Evolutionary conservation across 2,329 filamentous ascomycete genomes (phyloP), one percentile per base, ranked within the genome.

Genomic region (Microdochium bolleyi): DNA sequence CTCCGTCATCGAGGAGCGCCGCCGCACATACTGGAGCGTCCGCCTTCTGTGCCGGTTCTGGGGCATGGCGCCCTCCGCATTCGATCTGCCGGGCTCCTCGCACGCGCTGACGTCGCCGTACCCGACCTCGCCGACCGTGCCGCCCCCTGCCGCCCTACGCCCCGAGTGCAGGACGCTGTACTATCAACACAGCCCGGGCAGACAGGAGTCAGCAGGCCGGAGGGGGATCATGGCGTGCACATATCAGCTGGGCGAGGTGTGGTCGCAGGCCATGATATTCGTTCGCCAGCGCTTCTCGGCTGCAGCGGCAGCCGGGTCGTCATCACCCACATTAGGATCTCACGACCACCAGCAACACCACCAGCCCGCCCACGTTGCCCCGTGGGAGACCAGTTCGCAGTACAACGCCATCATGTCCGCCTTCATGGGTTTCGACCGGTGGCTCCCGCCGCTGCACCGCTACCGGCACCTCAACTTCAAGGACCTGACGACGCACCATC

Each of bases 351-450:
- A 67, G 48, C 71, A 70, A 24, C 69, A 65, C 52, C 65, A 63
- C 24, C 61, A 5, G n/a, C 34, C 34, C 11, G n/a, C 34, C 7
- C 41, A 46, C 41, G 13, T 74, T 9, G 72, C 73, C 4, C 73
- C 73, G 3, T 77, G 74, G 74, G 75, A 73, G 7, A 67, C 73
- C 1, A 64, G 73, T 50, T 77, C 74, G 0, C 73, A 76, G 52
- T 77, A 76, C 53, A 69, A 73, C 1, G 70, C 67, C n/a, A 74
- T 75, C 21, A 67, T 75, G 34, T 68, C 71, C 2, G 58, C 71
- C 21, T 71, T 74, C 52, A 77, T 77, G 74, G 73, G 76, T 3
- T 65, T 73, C 21, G 74, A 77, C 55, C 75, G 73, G 1, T 67
- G 67, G 5, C 72, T 76, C 64, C 73, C 74, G 13, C 71, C 70